Evolutionary conservation across 495 filamentous ascomycete species (phyloP), one percentile per base, ranked within the genome.

Genomic region (Clavariopsis aquatica): DNA sequence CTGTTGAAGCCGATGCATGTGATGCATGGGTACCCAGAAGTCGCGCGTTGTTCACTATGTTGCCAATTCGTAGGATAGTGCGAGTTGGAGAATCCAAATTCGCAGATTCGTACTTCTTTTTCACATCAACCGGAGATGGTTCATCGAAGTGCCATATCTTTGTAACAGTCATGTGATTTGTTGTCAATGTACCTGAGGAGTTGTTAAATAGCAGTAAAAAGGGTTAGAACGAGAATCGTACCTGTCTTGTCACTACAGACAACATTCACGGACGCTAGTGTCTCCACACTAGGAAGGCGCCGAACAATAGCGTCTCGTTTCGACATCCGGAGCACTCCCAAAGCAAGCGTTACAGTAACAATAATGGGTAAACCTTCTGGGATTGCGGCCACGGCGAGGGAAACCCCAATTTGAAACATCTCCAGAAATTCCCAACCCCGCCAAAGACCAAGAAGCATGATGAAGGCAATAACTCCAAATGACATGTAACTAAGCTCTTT

Each of bases 181-280:
- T 89, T 0, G 94, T 99, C 55, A 99, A 75, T 22, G 94, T 98
- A 23, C 93, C 90, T 85, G 31, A 9, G n/a, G 19, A 2, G 53
- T 22, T 52, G 51, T 65, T 60, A 57, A 20, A 70, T 7, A 27
- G 49, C 17, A 17, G 6, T n/a, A 43, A 26, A 29, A 1, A 7
- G 45, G 26, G n/a, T 7, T 9, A 27, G 34, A n/a, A 6, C 31
- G 19, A 8, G 26, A 43, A 52, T 29, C 71, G 47, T 76, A 84
- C 85, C 88, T 20, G 94, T 99, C 78, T 99, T 99, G 78, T 99
- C 94, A 72, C 91, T 96, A 78, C 94, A 99, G 27, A 99, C 90
- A 49, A 99, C 94, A 74, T 97, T 98, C 29, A 99, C 94, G 46
- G 91, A 96, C 20, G 95, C 94, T n/a, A 99, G 78, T 4, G 94